Evolutionary conservation across 2,329 filamentous ascomycete genomes (phyloP), one percentile per base, ranked within the genome.

Genomic region (Paecilomyces sp.): DNA sequence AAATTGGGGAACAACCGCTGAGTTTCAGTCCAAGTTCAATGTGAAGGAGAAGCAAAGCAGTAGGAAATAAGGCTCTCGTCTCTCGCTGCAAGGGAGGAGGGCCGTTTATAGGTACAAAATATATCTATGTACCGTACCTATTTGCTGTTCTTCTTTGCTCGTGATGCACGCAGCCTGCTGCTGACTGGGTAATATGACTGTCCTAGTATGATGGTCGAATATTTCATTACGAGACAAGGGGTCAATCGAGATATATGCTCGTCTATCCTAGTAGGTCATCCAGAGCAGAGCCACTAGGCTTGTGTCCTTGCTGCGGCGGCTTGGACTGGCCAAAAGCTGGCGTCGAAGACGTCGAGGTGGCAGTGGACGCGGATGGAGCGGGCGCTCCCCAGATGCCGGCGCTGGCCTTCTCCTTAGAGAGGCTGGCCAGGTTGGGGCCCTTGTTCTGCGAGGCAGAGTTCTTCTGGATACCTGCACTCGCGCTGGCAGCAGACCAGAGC

Each of bases 391-490:
- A 99, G 64, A 99, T 91, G 7, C 92, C 92, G 15, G 92, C 92
- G 67, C 88, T 92, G 60, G 92, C 94, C 83, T 97, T 97, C 77
- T 97, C 92, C 81, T 97, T 97, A n/a, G 92, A 93, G 75, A 99
- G 85, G 74, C 96, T 92, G 31, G 92, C 92, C 77, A 99, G 84
- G 58, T 92, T 92, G 57, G 91, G 88, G 0, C 88, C 89, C 60
- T 87, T 82, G 58, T 82, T 79, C 9, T 79, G 80, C 12, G 83
- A 80, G 1, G 86, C 83, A 61, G 77, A 81, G 1, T 83, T 77
- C 78, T 94, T 95, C 80, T 92, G 92, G 64, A 92, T 83, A 54
- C 88, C 87, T 11, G 83, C 83, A 64, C 87, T 91, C 30, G 87
- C 88, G 64, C 85, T 86, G 61, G 88, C 83, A 8, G 78, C 76